phyloP scores from a whole-genome alignment of 345 rosid genomes.

The Salix brachista region DNA sequence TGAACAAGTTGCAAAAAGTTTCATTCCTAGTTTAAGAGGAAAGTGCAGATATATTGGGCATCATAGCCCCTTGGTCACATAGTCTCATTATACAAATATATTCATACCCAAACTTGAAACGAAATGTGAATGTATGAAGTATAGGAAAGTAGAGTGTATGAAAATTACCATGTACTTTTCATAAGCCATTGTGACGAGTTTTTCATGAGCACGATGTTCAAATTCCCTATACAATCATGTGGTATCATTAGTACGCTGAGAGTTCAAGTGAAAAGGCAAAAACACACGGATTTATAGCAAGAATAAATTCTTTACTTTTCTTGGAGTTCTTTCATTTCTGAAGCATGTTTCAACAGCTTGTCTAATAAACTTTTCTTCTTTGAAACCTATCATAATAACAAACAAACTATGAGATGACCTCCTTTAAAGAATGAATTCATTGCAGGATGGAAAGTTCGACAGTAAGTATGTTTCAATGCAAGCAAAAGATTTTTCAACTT shows the following conservation, averaged over 20 bases:
- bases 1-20: not conserved
- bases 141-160: not conserved
- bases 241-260: constrained; percentile 2
- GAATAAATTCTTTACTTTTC: constrained; percentile 51
- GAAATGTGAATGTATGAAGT: not conserved
- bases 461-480: not conserved
- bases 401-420: constrained; percentile 1
- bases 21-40: not conserved
- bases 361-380: constrained; percentile 65
- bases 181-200: constrained; percentile 77
- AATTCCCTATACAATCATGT: constrained; percentile 52
- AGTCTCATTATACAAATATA: not conserved
- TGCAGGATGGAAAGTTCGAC: constrained; percentile 13
- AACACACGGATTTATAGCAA: constrained; percentile 11
- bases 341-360: constrained; percentile 56
- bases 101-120: not conserved
- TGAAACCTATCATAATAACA: constrained; percentile 44
- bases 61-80: not conserved
- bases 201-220: constrained; percentile 62
- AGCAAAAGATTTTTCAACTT: constrained; percentile 3
- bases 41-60: not conserved
- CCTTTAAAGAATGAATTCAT: not conserved
- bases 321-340: constrained; percentile 59
- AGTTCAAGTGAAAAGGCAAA: constrained; percentile 10
- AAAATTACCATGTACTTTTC: constrained; percentile 70